These are phyloP conservation scores for Trichophyton verrucosum DNA, from an alignment of 2,329 filamentous ascomycete genomes.

Conservation along the genomic window DNA sequence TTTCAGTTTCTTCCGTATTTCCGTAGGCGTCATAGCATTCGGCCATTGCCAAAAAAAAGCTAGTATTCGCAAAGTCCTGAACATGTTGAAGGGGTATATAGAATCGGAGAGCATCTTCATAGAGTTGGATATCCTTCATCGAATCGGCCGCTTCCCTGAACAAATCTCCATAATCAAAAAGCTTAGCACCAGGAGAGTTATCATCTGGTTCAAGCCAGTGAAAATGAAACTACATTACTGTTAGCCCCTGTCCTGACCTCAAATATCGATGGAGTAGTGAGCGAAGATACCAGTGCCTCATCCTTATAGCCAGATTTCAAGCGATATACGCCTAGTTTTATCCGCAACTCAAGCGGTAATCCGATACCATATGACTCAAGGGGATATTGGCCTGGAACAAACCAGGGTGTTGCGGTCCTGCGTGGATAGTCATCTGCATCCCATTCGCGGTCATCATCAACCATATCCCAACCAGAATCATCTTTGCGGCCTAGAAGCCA, in stretches of 20 bases:
- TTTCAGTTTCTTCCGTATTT: conserved; percentile 57
- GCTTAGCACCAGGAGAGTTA: conserved; percentile 35
- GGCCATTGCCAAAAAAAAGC: conserved; percentile 40
- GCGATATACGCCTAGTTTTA: conserved; percentile 75
- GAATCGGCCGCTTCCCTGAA: conserved; percentile 58
- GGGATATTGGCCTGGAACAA: conserved; percentile 43
- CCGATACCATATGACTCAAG: conserved; percentile 54
- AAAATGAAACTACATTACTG: conserved; percentile 47
- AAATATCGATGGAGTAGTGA: neutral
- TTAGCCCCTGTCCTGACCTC: neutral
- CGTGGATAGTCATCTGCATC: conserved; percentile 59
- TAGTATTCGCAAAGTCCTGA: conserved; percentile 36
- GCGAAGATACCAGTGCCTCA: conserved; percentile 58
- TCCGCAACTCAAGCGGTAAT: conserved; percentile 68
- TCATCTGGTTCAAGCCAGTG: conserved; percentile 57
- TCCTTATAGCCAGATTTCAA: conserved; percentile 51
- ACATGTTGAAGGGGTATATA: conserved; percentile 41
- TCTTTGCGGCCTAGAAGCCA: conserved; percentile 67
- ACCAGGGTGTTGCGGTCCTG: conserved; percentile 50
- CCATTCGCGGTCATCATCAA: conserved; percentile 77
- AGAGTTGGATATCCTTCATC: conserved; percentile 40
- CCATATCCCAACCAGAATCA: conserved; percentile 66
- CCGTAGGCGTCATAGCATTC: conserved; percentile 55
- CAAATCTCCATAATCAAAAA: conserved; percentile 63
- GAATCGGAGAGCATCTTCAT: conserved; percentile 46